These are phyloP conservation scores for Boletus hoseneyae DNA, from an alignment of 1,284 basidiomycete genomes.

Conservation along the genomic window DNA sequence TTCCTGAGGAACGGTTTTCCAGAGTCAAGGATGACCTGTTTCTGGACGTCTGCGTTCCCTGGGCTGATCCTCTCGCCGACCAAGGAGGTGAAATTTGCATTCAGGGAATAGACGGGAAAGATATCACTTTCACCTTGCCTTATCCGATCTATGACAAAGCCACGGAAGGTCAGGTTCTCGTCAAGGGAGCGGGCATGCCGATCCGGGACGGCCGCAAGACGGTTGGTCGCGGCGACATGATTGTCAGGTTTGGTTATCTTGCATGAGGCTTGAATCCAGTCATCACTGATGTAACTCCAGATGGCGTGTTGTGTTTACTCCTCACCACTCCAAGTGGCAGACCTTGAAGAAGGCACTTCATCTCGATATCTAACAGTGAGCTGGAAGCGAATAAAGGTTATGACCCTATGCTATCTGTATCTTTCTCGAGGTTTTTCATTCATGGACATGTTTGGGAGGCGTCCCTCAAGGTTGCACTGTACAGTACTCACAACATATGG, in stretches of 20 bases:
- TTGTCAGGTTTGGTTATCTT: constrained; percentile 57
- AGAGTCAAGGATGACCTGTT: constrained; percentile 74
- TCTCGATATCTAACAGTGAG: constrained; percentile 24
- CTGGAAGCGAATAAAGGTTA: constrained; percentile 10
- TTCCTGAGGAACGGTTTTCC: constrained; percentile 65
- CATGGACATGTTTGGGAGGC: constrained; percentile 17
- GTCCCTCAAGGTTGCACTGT: constrained; percentile 20
- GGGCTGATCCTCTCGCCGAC: constrained; percentile 59
- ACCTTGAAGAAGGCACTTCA: constrained; percentile 30
- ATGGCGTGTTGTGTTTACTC: constrained; percentile 31
- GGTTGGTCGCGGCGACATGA: constrained; percentile 72
- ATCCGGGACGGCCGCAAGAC: constrained; percentile 61
- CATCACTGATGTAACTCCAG: constrained; percentile 13
- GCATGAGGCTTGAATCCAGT: constrained; percentile 2
- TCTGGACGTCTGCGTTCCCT: constrained; percentile 64
- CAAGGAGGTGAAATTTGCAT: constrained; percentile 52
- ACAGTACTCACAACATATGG: constrained; percentile 28
- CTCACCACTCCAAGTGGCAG: constrained; percentile 33
- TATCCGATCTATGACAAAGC: constrained; percentile 58
- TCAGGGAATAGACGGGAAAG: constrained; percentile 68
- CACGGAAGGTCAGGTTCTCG: constrained; percentile 59
- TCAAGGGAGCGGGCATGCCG: constrained; percentile 81
- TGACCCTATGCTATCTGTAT: constrained; percentile 23
- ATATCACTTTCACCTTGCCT: constrained; percentile 60
- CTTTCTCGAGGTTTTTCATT: constrained; percentile 16